These are phyloP conservation scores for Boletus fagicola DNA, from an alignment of 768 basidiomycete genomes.

Conservation along the genomic window DNA sequence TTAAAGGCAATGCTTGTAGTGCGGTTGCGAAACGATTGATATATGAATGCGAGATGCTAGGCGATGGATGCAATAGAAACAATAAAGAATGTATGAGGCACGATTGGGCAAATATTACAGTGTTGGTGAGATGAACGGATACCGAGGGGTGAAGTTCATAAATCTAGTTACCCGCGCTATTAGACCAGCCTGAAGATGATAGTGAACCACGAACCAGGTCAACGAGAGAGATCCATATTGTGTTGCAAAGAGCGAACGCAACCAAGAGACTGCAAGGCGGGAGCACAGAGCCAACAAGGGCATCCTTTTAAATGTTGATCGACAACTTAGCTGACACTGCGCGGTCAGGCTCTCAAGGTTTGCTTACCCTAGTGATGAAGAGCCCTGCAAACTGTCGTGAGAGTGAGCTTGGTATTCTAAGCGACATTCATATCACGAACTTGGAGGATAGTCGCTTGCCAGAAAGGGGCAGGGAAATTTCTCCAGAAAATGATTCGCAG, in stretches of 20 bases:
- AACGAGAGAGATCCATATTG: slow-evolving; percentile 20
- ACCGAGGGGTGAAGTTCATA: slow-evolving; percentile 21
- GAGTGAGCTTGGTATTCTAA: slow-evolving; percentile 3
- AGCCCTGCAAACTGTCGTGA: slow-evolving; percentile 33
- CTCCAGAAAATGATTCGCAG: slow-evolving; percentile 20
- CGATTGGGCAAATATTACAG: slow-evolving; percentile 25
- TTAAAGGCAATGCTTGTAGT: slow-evolving; percentile 11
- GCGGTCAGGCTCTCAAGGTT: not conserved
- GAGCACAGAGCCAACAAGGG: slow-evolving; percentile 15
- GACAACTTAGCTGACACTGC: not conserved
- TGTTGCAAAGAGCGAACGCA: slow-evolving; percentile 21
- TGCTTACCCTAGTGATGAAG: slow-evolving; percentile 29
- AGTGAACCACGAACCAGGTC: slow-evolving; percentile 25
- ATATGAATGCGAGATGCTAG: slow-evolving; percentile 4
- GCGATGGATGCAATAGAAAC: slow-evolving; percentile 10
- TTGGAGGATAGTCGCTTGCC: slow-evolving; percentile 35
- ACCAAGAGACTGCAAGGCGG: slow-evolving; percentile 13
- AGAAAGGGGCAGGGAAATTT: slow-evolving; percentile 23
- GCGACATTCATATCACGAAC: slow-evolving; percentile 23
- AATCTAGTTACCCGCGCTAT: slow-evolving; percentile 14
- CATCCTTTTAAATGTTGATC: slow-evolving; percentile 12
- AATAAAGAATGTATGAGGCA: slow-evolving; percentile 15
- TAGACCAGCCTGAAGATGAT: not conserved
- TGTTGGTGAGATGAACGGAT: slow-evolving; percentile 23
- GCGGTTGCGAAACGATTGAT: slow-evolving; percentile 8